Conservation (phyloP, 164 flowering plant genomes). For the Stephania yunnanensis region DNA sequence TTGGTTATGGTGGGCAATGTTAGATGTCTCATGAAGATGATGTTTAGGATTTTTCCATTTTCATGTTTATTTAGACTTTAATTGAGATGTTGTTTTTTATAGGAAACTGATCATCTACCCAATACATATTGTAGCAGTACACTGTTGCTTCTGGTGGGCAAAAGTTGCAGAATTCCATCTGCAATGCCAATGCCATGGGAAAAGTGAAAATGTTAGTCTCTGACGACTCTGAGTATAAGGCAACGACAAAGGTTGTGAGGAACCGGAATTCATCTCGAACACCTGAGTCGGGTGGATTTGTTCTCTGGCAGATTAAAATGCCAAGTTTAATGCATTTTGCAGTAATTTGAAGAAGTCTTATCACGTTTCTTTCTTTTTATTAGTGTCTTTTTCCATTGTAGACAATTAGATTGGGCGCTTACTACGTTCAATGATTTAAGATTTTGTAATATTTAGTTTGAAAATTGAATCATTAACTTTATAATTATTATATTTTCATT, state of each 20-base stretch:
- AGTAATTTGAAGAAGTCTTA: conserved; percentile 11
- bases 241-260: conserved; percentile 50
- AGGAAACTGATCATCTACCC: conserved; percentile 58
- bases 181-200: conserved; percentile 40
- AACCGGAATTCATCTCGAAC: conserved; percentile 39
- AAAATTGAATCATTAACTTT: no score
- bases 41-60: neutral
- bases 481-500: no score
- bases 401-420: no score
- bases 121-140: conserved; percentile 63
- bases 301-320: conserved; percentile 56
- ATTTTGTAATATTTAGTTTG: no score
- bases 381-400: no score
- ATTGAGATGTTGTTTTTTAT: conserved; percentile 15
- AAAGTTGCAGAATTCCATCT: conserved; percentile 42
- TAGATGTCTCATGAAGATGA: neutral
- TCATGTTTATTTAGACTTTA: neutral
- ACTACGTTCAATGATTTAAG: no score
- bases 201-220: conserved; percentile 31
- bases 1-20: neutral
- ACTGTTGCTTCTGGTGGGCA: conserved; percentile 58
- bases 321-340: conserved; percentile 13
- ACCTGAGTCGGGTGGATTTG: conserved; percentile 54
- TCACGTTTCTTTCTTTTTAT: no score
- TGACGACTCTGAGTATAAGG: conserved; percentile 53